Conservation (phyloP, 2,329 filamentous ascomycete species). For the Arthrobotrys pseudoclavata region DNA sequence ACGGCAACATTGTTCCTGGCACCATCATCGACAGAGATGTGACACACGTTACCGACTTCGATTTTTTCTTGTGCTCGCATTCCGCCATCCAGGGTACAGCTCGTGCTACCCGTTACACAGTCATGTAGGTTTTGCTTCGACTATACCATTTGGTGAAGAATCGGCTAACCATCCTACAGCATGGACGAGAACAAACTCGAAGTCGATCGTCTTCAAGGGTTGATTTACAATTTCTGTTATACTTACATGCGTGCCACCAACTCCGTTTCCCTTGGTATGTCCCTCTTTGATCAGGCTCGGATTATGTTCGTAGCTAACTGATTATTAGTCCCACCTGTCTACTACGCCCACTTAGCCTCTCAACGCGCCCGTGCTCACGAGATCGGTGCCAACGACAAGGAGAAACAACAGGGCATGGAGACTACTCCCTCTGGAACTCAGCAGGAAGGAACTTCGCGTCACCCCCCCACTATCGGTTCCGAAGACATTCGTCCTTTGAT, state of each 20-base stretch:
- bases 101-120: constrained; percentile 90
- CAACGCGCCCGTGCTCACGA: constrained; percentile 84
- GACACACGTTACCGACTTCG: constrained; percentile 91
- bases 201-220: constrained; percentile 80
- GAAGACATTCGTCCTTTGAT: constrained; percentile 47
- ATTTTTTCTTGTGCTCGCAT: constrained; percentile 82
- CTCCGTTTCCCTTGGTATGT: constrained; percentile 80
- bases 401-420: constrained; percentile 62
- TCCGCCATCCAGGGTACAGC: constrained; percentile 93
- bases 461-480: not conserved
- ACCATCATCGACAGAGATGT: constrained; percentile 89
- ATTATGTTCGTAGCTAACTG: constrained; percentile 36
- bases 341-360: constrained; percentile 93
- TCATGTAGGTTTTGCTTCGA: constrained; percentile 70
- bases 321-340: constrained; percentile 78
- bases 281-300: not conserved
- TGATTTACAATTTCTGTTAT: constrained; percentile 96
- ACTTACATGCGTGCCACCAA: constrained; percentile 93
- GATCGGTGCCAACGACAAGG: constrained; percentile 62
- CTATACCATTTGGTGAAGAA: not conserved
- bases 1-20: constrained; percentile 85
- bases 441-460: constrained; percentile 5
- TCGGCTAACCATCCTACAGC: constrained; percentile 29
- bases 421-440: constrained; percentile 48
- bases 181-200: constrained; percentile 80